Percentiles rank a stretch among this genome's conserved stretches.
phyloP scores from a whole-genome alignment of 2,329 filamentous ascomycete genomes.

The Xylaria sp. region DNA sequence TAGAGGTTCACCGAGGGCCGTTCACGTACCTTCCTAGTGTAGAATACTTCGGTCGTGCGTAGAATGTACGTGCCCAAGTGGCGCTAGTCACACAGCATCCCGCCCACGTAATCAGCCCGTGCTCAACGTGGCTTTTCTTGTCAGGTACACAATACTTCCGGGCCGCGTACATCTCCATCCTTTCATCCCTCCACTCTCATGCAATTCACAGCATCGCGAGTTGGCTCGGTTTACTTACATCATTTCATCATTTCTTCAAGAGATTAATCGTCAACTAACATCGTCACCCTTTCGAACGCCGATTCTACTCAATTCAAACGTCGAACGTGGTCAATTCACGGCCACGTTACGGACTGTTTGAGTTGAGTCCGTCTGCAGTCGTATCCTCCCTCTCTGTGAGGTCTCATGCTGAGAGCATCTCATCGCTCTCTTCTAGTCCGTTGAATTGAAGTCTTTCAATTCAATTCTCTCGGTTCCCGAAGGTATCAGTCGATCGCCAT shows the following conservation, averaged over 20 bases:
- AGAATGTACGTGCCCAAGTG: too few relatives aligned
- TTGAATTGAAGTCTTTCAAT: not conserved
- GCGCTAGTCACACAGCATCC: not conserved
- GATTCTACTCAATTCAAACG: not conserved
- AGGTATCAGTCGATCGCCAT: not conserved
- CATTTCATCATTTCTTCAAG: not conserved
- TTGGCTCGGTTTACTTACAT: not conserved
- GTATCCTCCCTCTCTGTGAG: constrained; percentile 9
- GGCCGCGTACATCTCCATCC: not conserved
- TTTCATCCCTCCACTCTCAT: not conserved
- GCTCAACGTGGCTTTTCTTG: constrained; percentile 20
- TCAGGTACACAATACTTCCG: not conserved
- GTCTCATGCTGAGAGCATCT: constrained; percentile 13
- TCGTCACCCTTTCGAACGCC: not conserved
- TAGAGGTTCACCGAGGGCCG: too few relatives aligned
- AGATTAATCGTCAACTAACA: not conserved
- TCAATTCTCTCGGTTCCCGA: too few relatives aligned
- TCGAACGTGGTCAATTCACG: not conserved
- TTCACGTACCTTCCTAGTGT: too few relatives aligned
- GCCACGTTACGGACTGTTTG: not conserved
- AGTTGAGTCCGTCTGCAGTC: not conserved
- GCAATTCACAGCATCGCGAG: not conserved
- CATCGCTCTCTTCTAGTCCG: not conserved
- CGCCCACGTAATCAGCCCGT: constrained; percentile 12
- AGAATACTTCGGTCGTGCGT: too few relatives aligned